Evolutionary conservation across 306 rosid genomes (phyloP), one percentile per base, ranked within the genome.

Genomic region (Delonix regia): DNA sequence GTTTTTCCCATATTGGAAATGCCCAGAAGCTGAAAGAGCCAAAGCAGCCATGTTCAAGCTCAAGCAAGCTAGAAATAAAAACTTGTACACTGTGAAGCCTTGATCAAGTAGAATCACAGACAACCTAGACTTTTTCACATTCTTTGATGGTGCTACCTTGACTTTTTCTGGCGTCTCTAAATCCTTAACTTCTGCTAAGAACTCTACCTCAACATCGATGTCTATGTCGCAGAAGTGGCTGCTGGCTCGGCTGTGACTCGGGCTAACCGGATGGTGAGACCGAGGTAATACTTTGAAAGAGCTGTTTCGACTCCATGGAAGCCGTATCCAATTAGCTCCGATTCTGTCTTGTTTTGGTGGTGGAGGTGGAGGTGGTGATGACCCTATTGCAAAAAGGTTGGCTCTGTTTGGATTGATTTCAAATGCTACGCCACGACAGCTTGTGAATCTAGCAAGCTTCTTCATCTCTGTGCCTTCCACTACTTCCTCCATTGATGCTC

Each of bases 61-160:
- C 67, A 89, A 74, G 79, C 87, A 91, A 52, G 74, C 63, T 4
- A 81, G 7, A 49, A 89, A 89, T n/a, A 91, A 79, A 34, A 83
- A 56, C 78, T 91, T 87, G 83, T 89, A 91, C 28, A 85, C 86
- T 13, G 94, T 91, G 86, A 89, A 81, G 2, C 92, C 92, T 85
- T 89, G 94, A 75, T 86, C 91, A 7, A 89, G 83, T 41, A 91
- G 80, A 49, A 91, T 91, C 41, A 89, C 64, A 3, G 94, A 81
- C 21, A 86, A 14, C 70, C 90, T 86, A n/a, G 87, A 67, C 8
- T 1, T 11, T 7, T 41, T 66, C 1, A 11, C 1, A 11, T 73
- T 62, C 28, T 30, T 47, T 42, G 71, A 24, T 66, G 15, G 42
- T 45, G 4, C 74, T 19, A 52, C 4, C 78, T 60, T 80, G 62